Percentiles rank a stretch among this genome's conserved stretches.
These are phyloP conservation scores for Solanum medicagineum DNA, from an alignment of 257 asterid species.

Conservation along the genomic window DNA sequence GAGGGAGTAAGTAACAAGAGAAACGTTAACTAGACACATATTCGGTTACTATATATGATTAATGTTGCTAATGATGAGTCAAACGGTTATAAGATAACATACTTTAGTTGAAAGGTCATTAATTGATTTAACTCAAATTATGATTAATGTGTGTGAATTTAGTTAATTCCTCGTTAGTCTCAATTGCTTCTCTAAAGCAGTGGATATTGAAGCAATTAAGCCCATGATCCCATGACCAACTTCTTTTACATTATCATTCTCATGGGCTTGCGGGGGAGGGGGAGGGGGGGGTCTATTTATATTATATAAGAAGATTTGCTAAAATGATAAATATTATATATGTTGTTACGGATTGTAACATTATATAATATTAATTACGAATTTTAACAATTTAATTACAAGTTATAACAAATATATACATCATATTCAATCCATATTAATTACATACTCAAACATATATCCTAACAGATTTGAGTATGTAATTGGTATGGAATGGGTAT, in stretches of 20 bases:
- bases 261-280: not conserved
- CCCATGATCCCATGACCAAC: not conserved
- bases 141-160: not conserved
- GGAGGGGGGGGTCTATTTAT: too few species aligned
- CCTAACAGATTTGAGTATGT: too few species aligned
- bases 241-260: not conserved
- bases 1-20: not conserved
- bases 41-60: not conserved
- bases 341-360: too few species aligned
- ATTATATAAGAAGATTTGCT: not conserved
- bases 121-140: not conserved
- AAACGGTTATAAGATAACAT: not conserved
- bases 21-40: not conserved
- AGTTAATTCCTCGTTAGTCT: not conserved
- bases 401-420: too few species aligned
- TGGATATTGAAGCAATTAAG: not conserved
- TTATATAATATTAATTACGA: too few species aligned
- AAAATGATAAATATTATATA: too few species aligned
- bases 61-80: not conserved
- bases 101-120: not conserved
- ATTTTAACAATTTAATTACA: too few species aligned
- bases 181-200: not conserved
- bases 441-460: too few species aligned
- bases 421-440: too few species aligned
- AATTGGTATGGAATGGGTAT: too few species aligned